Conservation (phyloP, 108 stramenopile species). For the Stephanodiscus minutulus region DNA sequence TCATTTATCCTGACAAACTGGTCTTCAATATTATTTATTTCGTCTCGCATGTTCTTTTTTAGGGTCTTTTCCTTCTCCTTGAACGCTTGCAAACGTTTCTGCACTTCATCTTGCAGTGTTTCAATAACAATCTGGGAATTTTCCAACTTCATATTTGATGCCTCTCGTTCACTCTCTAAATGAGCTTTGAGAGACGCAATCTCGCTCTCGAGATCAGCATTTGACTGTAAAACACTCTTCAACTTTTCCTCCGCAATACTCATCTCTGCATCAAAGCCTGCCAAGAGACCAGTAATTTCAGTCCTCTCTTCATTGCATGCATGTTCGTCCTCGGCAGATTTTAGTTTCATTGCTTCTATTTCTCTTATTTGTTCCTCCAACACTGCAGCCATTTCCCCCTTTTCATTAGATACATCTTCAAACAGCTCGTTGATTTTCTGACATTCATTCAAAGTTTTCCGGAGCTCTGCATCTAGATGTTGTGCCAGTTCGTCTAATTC, state of each 20-base stretch:
- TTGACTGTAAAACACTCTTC: conserved; percentile 23
- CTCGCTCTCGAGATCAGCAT: conserved; percentile 30
- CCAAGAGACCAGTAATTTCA: conserved; percentile 32
- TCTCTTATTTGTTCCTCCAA: conserved; percentile 10
- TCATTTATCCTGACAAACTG: conserved; percentile 15
- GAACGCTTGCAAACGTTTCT: not conserved
- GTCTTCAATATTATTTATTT: conserved; percentile 27
- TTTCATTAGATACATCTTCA: not conserved
- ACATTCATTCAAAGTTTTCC: conserved; percentile 1
- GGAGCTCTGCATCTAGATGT: conserved; percentile 9
- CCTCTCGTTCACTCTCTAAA: not conserved
- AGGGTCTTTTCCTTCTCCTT: conserved; percentile 13
- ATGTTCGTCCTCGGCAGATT: conserved; percentile 6
- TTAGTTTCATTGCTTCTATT: not conserved
- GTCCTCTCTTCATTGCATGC: conserved; percentile 35
- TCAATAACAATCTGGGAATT: conserved; percentile 1
- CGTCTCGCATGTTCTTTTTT: conserved; percentile 9
- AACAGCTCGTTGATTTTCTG: not conserved
- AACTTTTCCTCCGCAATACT: conserved; percentile 37
- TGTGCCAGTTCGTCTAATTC: conserved; percentile 1
- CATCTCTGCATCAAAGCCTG: conserved; percentile 47
- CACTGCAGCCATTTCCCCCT: not conserved
- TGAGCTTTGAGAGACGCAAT: conserved; percentile 15
- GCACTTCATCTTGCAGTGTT: not conserved
- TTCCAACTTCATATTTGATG: conserved; percentile 3